phyloP scores from a whole-genome alignment of 257 asterid genomes.

The Asclepias syriaca region DNA sequence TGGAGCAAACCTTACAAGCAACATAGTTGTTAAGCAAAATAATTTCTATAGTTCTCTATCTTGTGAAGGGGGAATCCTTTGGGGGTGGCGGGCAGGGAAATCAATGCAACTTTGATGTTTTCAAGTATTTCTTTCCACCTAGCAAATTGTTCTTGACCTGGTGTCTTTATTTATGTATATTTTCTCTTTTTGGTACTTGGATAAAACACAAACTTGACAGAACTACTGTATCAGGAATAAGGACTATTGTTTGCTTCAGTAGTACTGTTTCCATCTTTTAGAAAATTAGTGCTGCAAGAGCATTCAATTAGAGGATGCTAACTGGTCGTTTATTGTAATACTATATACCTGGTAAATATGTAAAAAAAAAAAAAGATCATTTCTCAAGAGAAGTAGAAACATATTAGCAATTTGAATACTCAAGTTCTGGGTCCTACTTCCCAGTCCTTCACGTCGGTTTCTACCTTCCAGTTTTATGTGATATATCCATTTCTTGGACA shows the following conservation, averaged over 20 bases:
- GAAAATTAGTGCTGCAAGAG: no score
- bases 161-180: background rate
- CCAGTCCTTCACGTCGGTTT: background rate
- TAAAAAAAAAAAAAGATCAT: background rate
- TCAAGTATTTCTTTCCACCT: background rate
- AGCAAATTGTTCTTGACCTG: background rate
- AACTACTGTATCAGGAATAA: background rate
- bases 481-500: background rate
- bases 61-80: background rate
- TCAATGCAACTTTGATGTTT: background rate
- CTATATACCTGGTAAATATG: background rate
- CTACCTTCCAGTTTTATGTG: background rate
- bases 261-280: background rate
- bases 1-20: background rate
- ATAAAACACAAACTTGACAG: background rate
- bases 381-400: background rate
- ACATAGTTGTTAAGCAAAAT: background rate
- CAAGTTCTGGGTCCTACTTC: background rate
- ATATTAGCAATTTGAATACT: background rate
- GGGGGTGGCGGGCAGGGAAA: background rate
- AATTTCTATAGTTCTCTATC: background rate
- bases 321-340: background rate
- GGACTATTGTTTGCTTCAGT: background rate
- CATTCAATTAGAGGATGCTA: background rate
- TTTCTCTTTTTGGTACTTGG: background rate